Evolutionary conservation across 2,329 filamentous ascomycete species (phyloP), one percentile per base, ranked within the genome.

Genomic region (Ascochyta viciae-villosae): DNA sequence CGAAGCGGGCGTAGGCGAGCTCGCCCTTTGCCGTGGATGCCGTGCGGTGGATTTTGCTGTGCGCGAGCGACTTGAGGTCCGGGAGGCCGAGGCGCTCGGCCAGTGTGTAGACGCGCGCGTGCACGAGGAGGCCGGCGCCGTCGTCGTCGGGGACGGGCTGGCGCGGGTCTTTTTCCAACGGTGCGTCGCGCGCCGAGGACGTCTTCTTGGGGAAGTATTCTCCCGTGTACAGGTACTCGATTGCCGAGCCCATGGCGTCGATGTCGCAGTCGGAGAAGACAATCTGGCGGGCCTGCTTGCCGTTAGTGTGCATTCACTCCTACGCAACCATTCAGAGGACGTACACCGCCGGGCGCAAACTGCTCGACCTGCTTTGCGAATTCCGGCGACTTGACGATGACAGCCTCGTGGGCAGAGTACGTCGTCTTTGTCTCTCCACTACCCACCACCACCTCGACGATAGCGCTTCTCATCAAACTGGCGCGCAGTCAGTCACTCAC

Each of bases 11-110:
- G 76, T 96, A 97, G 24, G 88, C 87, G 71, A 97, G 93, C 81
- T 97, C 93, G 75, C 92, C 93, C 78, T 89, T 89, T 33, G 92
- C 91, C 0, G 90, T 96, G 40, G 89, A 91, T 71, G 92, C 89
- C 68, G 96, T 90, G 74, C 91, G 91, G 81, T 96, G 92, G 68
- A 97, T 96, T 82, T 97, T 97, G 73, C 86, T 87, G 73, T 90
- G 90, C 2, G 92, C 89, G 26, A 96, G 86, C 16, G 82, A 85
- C 76, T 90, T 91, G 60, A 97, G 86, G 9, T 81, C 80, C 0
- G 79, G 78, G 16, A 82, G 78, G 37, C 86, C 84, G 58, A 95
- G 87, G 76, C 89, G 92, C 67, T 92, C 89, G 23, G 91, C 92
- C 23, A 97, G 82, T 0, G 91, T 96, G 81, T 96, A 96, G 62